Conservation (phyloP, 306 rosid genomes). For the Vigna reflexopilosa region DNA sequence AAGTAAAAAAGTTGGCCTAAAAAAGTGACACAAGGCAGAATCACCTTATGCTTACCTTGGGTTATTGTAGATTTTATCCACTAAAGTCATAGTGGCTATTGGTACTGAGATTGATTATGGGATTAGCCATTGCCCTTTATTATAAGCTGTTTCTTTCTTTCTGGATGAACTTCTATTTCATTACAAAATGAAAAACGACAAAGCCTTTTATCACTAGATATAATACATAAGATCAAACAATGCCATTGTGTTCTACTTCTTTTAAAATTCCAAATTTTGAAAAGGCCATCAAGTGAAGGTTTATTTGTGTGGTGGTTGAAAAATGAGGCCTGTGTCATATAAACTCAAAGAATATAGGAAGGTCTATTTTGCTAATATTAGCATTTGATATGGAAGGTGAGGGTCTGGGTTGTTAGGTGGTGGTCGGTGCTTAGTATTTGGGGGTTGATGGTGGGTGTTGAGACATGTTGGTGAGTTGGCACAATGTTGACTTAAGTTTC, state of each 20-base stretch:
- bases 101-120: constrained; percentile 9
- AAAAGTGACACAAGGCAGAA: constrained; percentile 1
- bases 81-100: background rate
- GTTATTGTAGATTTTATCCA: background rate
- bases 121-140: background rate
- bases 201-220: background rate
- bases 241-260: background rate
- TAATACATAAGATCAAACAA: background rate
- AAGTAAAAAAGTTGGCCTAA: background rate
- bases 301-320: background rate
- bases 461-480: background rate
- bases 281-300: background rate
- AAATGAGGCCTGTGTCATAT: background rate
- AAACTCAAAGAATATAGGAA: no score
- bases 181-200: background rate
- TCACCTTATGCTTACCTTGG: background rate
- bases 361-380: no score
- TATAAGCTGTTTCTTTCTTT: background rate
- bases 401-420: background rate
- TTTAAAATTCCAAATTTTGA: background rate
- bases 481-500: background rate
- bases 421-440: background rate
- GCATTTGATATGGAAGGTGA: background rate
- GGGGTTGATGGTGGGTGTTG: background rate
- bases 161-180: background rate